phyloP scores from a whole-genome alignment of 2,329 filamentous ascomycete species.

The Curvularia verruculosa region DNA sequence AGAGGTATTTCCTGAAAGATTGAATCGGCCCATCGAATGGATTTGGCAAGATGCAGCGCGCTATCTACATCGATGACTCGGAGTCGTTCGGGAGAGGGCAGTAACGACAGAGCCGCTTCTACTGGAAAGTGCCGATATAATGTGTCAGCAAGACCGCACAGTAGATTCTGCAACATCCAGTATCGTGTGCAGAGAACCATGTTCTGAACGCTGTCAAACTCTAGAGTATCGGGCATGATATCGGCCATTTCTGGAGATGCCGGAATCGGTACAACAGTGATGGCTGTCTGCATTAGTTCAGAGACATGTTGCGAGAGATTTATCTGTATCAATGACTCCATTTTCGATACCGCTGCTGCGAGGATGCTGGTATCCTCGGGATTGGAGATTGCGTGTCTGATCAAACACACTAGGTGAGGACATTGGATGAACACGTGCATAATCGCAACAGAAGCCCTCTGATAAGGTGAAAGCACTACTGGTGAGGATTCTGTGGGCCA shows the following conservation, averaged over 20 bases:
- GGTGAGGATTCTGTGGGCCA: slow-evolving; percentile 10
- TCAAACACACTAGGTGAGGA: slow-evolving; percentile 31
- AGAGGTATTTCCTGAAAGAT: slow-evolving; percentile 32
- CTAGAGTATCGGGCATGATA: slow-evolving; percentile 25
- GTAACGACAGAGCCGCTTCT: slow-evolving; percentile 20
- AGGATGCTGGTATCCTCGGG: slow-evolving; percentile 26
- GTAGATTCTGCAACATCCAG: slow-evolving; percentile 33
- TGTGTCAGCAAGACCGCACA: slow-evolving; percentile 35
- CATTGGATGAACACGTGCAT: slow-evolving; percentile 42
- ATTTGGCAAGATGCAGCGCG: slow-evolving; percentile 30
- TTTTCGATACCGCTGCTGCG: slow-evolving; percentile 29
- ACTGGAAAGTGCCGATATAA: slow-evolving; percentile 32
- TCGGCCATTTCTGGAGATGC: slow-evolving; percentile 26
- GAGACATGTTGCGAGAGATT: slow-evolving; percentile 24
- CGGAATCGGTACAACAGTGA: slow-evolving; percentile 17
- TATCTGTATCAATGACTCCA: slow-evolving; percentile 31
- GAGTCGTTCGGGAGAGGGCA: slow-evolving; percentile 25
- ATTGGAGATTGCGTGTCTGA: slow-evolving; percentile 27
- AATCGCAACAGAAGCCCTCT: slow-evolving; percentile 32
- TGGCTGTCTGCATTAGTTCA: slow-evolving; percentile 22
- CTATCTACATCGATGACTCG: slow-evolving; percentile 27
- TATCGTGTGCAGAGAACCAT: slow-evolving; percentile 35
- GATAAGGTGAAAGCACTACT: slow-evolving; percentile 17
- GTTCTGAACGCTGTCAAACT: slow-evolving; percentile 31
- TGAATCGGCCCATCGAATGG: slow-evolving; percentile 27